Evolutionary conservation across 2,329 filamentous ascomycete species (phyloP).

Genomic region (Aspergillus spinulosporus): DNA sequence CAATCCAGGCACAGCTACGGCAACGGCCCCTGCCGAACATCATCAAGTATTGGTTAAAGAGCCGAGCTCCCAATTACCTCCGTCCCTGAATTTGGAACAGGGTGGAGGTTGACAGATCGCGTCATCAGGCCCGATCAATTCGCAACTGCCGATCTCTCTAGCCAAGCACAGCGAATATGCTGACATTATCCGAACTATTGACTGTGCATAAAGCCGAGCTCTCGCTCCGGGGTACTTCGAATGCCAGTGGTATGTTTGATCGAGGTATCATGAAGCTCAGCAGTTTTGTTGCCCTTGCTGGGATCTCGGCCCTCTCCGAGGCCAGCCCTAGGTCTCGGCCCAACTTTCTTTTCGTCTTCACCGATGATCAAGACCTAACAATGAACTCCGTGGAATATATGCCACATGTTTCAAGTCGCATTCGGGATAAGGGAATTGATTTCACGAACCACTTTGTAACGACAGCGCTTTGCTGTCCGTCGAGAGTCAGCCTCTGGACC

Average conservation of each 20-base stretch:
- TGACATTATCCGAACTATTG: neutral
- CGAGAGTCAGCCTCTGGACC: constrained; percentile 63
- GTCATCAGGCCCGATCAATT: constrained; percentile 7
- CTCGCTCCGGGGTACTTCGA: neutral
- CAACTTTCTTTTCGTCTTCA: constrained; percentile 68
- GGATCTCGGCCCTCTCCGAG: neutral
- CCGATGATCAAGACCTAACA: constrained; percentile 63
- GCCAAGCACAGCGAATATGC: neutral
- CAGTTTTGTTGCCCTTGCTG: constrained; percentile 1
- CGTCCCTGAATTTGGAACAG: too few relatives aligned
- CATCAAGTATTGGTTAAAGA: too few relatives aligned
- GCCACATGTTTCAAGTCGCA: constrained; percentile 37
- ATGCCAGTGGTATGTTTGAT: neutral
- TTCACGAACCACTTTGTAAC: constrained; percentile 63
- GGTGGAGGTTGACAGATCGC: constrained; percentile 5
- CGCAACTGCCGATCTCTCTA: neutral
- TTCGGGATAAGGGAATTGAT: constrained; percentile 53
- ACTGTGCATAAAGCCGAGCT: neutral
- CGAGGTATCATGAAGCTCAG: constrained; percentile 1
- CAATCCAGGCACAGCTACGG: neutral
- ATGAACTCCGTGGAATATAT: constrained; percentile 51
- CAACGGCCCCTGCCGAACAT: too few relatives aligned
- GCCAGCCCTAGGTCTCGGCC: constrained; percentile 26
- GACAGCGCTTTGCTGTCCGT: constrained; percentile 65
- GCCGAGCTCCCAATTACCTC: too few relatives aligned